These are phyloP conservation scores for Fraxinus dipetala DNA, from an alignment of 305 asterid species.

Conservation along the genomic window DNA sequence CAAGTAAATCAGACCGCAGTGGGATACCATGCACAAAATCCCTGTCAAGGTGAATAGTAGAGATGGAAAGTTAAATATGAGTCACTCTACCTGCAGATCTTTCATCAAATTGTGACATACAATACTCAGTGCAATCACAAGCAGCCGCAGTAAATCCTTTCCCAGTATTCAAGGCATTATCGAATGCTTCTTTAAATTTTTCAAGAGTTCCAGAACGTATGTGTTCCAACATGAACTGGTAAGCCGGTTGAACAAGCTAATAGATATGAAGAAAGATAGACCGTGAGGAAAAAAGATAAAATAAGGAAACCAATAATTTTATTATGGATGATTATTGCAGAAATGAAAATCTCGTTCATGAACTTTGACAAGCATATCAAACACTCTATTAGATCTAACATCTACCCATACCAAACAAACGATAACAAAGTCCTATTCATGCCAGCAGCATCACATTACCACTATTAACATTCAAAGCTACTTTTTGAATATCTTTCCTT, in stretches of 20 bases:
- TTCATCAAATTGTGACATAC: conserved; percentile 58
- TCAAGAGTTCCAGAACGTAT: conserved; percentile 72
- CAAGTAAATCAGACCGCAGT: conserved; percentile 13
- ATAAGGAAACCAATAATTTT: background rate
- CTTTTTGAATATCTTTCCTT: background rate
- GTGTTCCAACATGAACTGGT: conserved; percentile 89
- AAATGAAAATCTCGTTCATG: background rate
- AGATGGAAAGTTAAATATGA: conserved; percentile 19
- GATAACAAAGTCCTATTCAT: background rate
- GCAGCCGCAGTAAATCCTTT: conserved; percentile 84
- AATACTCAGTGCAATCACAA: conserved; percentile 55
- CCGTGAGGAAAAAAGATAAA: background rate
- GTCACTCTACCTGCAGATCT: conserved; percentile 60
- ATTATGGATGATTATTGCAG: background rate
- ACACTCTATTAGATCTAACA: background rate
- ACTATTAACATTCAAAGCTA: background rate
- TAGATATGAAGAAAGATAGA: background rate
- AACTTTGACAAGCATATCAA: background rate
- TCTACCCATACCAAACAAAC: background rate
- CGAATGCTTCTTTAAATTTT: conserved; percentile 70
- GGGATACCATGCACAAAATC: conserved; percentile 13
- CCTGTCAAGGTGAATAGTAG: background rate
- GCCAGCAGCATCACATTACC: background rate
- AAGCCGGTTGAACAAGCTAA: conserved; percentile 94
- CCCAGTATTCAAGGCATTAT: conserved; percentile 67